A percentile compares a stretch with the other conserved stretches of the same genome.
phyloP scores from a whole-genome alignment of 2,329 filamentous ascomycete species.

The Endocalyx cinctus region DNA sequence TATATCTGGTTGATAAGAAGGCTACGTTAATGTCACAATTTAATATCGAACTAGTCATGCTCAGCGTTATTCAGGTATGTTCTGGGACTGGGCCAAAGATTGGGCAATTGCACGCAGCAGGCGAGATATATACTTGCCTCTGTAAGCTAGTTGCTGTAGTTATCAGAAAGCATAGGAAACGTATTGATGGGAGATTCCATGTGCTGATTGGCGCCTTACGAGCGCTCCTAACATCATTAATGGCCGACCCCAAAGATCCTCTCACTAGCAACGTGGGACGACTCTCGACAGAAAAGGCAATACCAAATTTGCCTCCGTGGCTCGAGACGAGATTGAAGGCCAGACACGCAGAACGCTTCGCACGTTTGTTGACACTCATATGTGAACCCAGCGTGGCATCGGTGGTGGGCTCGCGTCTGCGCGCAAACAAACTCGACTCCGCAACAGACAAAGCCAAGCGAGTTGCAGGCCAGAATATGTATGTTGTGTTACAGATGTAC shows the following conservation, averaged over 20 bases:
- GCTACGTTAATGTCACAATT: slow-evolving; percentile 50
- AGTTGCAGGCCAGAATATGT: slow-evolving; percentile 58
- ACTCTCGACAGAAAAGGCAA: slow-evolving; percentile 12
- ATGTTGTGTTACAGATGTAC: slow-evolving; percentile 54
- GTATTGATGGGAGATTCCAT: slow-evolving; percentile 59
- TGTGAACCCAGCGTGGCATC: slow-evolving; percentile 56
- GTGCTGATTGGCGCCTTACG: slow-evolving; percentile 51
- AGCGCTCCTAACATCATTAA: slow-evolving; percentile 49
- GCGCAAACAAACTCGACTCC: slow-evolving; percentile 48
- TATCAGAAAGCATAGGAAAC: slow-evolving; percentile 56
- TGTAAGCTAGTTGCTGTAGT: slow-evolving; percentile 52
- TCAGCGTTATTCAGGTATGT: slow-evolving; percentile 36
- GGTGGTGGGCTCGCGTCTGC: slow-evolving; percentile 40
- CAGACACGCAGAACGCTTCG: slow-evolving; percentile 46
- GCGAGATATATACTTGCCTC: slow-evolving; percentile 39
- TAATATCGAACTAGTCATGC: slow-evolving; percentile 52
- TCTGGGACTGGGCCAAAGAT: slow-evolving; percentile 17
- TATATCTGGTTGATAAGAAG: slow-evolving; percentile 45
- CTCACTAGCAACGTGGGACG: too few relatives aligned
- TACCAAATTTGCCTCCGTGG: slow-evolving; percentile 26
- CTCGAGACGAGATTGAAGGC: slow-evolving; percentile 32
- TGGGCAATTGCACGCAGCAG: slow-evolving; percentile 21
- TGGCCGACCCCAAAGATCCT: slow-evolving; percentile 33
- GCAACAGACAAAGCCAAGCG: slow-evolving; percentile 58
- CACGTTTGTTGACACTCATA: slow-evolving; percentile 53